A percentile compares a stretch with the other conserved stretches of the same genome.
Evolutionary conservation across 305 asterid species (phyloP).

Genomic region (Fraxinus xanthoxyloides): DNA sequence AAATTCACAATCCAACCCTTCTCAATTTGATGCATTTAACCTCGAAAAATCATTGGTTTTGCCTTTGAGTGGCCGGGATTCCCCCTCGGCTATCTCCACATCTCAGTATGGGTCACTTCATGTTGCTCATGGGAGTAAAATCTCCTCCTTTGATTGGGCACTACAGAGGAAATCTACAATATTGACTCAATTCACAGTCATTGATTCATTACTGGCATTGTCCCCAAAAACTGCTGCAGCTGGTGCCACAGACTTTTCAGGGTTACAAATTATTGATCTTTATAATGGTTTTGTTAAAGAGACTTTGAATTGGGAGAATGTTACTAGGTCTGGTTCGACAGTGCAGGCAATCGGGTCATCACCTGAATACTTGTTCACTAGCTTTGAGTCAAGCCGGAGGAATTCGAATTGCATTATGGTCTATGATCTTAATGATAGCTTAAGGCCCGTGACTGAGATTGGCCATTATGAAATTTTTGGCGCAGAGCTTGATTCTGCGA

Average conservation of each 20-base stretch:
- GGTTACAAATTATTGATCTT: conserved; percentile 79
- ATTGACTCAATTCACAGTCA: conserved; percentile 70
- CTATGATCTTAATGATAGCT: conserved; percentile 50
- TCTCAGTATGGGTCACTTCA: conserved; percentile 72
- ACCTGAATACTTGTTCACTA: conserved; percentile 60
- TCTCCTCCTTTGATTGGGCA: conserved; percentile 92
- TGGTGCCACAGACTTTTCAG: conserved; percentile 91
- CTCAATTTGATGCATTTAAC: conserved; percentile 77
- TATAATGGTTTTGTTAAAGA: conserved; percentile 55
- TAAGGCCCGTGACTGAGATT: conserved; percentile 51
- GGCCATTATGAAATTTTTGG: conserved; percentile 82
- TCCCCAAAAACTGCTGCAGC: conserved; percentile 67
- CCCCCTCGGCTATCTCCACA: conserved; percentile 70
- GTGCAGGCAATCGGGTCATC: conserved; percentile 90
- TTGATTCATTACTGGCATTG: conserved; percentile 73
- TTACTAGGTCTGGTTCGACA: conserved; percentile 77
- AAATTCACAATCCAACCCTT: conserved; percentile 63
- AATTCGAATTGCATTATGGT: conserved; percentile 82
- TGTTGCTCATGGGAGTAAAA: conserved; percentile 86
- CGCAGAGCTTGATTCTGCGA: conserved; percentile 82
- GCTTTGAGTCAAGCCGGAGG: conserved; percentile 86
- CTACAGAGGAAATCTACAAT: conserved; percentile 72
- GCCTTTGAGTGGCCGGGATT: conserved; percentile 71
- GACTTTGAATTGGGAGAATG: conserved; percentile 84
- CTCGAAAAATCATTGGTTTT: conserved; percentile 60